These are phyloP conservation scores for Leucosporidium creatinivorum DNA, from an alignment of 768 basidiomycete genomes.

Conservation along the genomic window DNA sequence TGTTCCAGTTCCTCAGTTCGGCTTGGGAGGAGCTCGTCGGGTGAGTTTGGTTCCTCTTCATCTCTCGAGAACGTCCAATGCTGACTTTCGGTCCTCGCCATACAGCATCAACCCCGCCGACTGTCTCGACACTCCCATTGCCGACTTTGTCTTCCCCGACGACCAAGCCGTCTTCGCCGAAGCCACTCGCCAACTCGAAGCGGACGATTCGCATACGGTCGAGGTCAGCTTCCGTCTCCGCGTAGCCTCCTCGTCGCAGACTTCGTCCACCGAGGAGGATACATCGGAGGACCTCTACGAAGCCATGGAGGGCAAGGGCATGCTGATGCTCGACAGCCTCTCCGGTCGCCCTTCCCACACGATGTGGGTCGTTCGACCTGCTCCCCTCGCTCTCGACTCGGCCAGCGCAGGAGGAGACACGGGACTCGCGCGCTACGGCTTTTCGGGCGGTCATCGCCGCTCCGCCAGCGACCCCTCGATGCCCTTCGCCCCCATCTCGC, in stretches of 20 bases:
- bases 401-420: constrained; percentile 18
- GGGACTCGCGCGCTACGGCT: constrained; percentile 20
- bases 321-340: constrained; percentile 93
- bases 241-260: constrained; percentile 42
- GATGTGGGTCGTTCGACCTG: constrained; percentile 51
- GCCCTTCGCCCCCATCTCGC: constrained; percentile 55
- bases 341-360: constrained; percentile 83
- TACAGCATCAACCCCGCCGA: constrained; percentile 73
- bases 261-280: constrained; percentile 31
- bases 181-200: constrained; percentile 73
- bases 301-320: constrained; percentile 93
- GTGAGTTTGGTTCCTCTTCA: constrained; percentile 47
- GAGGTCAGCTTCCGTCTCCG: constrained; percentile 84
- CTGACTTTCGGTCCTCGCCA: background rate
- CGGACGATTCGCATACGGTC: constrained; percentile 88
- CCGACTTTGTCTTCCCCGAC: constrained; percentile 65
- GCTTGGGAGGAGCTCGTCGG: constrained; percentile 89
- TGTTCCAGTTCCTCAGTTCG: constrained; percentile 91
- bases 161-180: constrained; percentile 79
- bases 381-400: constrained; percentile 6
- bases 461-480: constrained; percentile 47
- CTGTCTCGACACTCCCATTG: constrained; percentile 69
- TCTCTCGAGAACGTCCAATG: background rate
- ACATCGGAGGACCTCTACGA: constrained; percentile 47
- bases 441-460: constrained; percentile 31